Conservation (phyloP, 257 asterid genomes). For the Plectranthus barbatus region DNA sequence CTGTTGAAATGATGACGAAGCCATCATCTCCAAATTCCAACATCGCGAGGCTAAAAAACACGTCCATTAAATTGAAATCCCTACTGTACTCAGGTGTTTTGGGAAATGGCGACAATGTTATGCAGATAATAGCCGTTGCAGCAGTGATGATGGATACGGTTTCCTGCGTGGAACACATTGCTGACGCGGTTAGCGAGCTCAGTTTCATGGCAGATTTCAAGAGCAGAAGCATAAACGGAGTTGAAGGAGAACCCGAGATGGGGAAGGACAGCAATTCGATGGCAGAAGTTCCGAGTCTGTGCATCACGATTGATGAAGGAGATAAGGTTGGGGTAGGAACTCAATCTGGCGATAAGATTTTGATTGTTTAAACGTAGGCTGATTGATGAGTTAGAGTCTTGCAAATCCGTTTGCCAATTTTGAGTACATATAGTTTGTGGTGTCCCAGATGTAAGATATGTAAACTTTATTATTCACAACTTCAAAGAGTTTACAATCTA, state of each 20-base stretch:
- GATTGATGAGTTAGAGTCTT: too few species aligned
- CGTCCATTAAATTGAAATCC: conserved; percentile 30
- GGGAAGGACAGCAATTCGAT: not conserved
- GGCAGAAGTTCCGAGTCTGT: conserved; percentile 10
- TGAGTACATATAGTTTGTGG: too few species aligned
- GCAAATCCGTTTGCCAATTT: too few species aligned
- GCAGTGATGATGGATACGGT: conserved; percentile 43
- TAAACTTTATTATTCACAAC: too few species aligned
- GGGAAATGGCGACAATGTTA: conserved; percentile 23
- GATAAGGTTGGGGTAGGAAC: not conserved
- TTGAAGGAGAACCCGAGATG: not conserved
- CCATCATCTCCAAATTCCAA: conserved; percentile 31
- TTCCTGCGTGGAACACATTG: conserved; percentile 33
- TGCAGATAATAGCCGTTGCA: conserved; percentile 39
- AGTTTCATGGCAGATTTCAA: conserved; percentile 44
- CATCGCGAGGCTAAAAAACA: conserved; percentile 29
- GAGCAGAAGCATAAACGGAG: not conserved
- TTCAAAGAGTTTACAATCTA: too few species aligned
- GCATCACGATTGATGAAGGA: conserved; percentile 20
- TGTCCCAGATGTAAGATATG: too few species aligned
- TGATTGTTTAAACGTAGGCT: not conserved
- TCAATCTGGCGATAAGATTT: not conserved
- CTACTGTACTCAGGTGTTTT: conserved; percentile 27
- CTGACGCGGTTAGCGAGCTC: conserved; percentile 51
- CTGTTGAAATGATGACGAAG: conserved; percentile 36